Conservation (phyloP, 2,329 filamentous ascomycete genomes). For the Epichloe gansuensis region DNA sequence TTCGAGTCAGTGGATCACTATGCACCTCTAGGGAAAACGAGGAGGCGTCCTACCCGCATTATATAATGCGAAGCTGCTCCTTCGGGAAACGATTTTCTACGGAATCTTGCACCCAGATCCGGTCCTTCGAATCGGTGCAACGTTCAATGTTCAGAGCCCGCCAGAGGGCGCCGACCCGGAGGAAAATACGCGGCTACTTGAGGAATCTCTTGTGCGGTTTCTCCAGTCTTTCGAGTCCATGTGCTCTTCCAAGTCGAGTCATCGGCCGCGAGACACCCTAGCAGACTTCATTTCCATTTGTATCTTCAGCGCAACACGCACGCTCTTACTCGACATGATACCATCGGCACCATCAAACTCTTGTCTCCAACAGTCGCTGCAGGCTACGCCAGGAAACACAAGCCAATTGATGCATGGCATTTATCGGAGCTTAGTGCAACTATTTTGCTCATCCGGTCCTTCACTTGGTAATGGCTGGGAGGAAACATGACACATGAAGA, state of each 20-base stretch:
- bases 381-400: not conserved
- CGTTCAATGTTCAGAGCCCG: conserved; percentile 11
- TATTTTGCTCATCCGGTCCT: conserved; percentile 32
- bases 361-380: not conserved
- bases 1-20: conserved; percentile 37
- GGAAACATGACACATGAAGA: conserved; percentile 33
- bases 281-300: conserved; percentile 43
- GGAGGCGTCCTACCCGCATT: conserved; percentile 34
- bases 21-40: conserved; percentile 37
- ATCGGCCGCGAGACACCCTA: conserved; percentile 33
- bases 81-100: conserved; percentile 43
- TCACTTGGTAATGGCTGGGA: conserved; percentile 33
- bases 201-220: conserved; percentile 39
- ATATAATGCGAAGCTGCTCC: conserved; percentile 41
- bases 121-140: conserved; percentile 23
- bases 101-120: conserved; percentile 39
- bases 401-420: conserved; percentile 5
- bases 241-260: conserved; percentile 24
- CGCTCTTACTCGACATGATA: conserved; percentile 35
- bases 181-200: conserved; percentile 35
- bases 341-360: not conserved
- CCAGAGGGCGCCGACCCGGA: conserved; percentile 34
- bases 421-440: conserved; percentile 28
- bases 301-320: conserved; percentile 44
- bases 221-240: conserved; percentile 37